Percentiles rank a stretch among this genome's conserved stretches.
Conservation (phyloP, 75 land plant genomes). For the Pinus taeda region DNA sequence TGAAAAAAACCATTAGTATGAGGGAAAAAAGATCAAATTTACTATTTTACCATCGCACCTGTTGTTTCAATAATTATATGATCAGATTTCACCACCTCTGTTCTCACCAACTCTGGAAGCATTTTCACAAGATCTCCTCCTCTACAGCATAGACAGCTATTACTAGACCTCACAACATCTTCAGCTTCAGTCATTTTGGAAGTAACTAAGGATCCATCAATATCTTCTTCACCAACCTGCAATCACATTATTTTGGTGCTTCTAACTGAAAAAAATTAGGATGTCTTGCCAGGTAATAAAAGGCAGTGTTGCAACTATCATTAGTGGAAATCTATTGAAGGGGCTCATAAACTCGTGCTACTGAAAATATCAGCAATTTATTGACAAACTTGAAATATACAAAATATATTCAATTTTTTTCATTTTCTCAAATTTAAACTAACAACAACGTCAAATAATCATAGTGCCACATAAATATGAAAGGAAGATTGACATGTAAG, state of each 20-base stretch:
- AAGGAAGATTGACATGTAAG: too few species aligned
- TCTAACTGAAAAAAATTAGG: too few species aligned
- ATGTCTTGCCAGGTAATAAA: too few species aligned
- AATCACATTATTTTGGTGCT: background rate
- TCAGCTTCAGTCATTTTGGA: conserved; percentile 76
- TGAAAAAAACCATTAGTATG: background rate
- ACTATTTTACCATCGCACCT: conserved; percentile 29
- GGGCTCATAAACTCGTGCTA: too few species aligned
- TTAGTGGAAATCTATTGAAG: too few species aligned
- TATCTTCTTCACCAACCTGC: conserved; percentile 94
- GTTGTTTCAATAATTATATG: conserved; percentile 96
- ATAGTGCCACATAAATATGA: too few species aligned
- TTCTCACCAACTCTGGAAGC: conserved; percentile 78
- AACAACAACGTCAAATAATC: too few species aligned
- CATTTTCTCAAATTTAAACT: too few species aligned
- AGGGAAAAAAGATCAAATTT: background rate
- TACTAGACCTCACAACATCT: conserved; percentile 92
- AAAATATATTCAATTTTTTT: too few species aligned
- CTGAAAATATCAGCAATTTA: too few species aligned
- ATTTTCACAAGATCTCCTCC: conserved; percentile 89
- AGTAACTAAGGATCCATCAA: conserved; percentile 94
- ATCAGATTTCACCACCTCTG: conserved; percentile 85
- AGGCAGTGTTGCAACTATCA: too few species aligned
- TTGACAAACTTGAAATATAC: too few species aligned
- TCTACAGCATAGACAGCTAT: conserved; percentile 97